Conservation (phyloP, 169 alveolate genomes). For the Plasmodium inui region DNA sequence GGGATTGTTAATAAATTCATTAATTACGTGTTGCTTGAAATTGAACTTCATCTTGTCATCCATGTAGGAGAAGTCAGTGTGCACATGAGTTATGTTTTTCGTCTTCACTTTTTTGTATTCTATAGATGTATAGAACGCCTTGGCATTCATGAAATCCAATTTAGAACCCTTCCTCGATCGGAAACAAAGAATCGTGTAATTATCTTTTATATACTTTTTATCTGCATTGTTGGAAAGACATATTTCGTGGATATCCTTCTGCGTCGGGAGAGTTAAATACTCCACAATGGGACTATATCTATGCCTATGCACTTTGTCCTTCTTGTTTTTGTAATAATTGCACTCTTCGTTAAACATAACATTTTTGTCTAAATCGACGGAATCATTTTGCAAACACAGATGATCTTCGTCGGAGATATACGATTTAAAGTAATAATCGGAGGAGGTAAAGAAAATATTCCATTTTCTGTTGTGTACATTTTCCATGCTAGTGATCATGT, state of each 20-base stretch:
- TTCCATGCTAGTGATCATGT: conserved; percentile 15
- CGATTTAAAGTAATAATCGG: conserved; percentile 36
- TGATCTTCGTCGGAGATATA: conserved; percentile 22
- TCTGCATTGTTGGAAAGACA: conserved; percentile 30
- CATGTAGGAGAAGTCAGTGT: conserved; percentile 63
- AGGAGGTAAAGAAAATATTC: conserved; percentile 27
- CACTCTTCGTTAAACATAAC: conserved; percentile 15
- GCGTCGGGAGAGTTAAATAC: conserved; percentile 36
- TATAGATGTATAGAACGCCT: conserved; percentile 52
- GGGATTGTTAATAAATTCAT: conserved; percentile 60
- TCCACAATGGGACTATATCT: conserved; percentile 23
- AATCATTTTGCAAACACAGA: background rate
- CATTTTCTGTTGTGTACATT: conserved; percentile 24
- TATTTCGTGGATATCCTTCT: conserved; percentile 41
- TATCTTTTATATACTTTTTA: conserved; percentile 12
- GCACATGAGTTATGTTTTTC: conserved; percentile 36
- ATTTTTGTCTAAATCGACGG: background rate
- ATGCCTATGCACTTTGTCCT: background rate
- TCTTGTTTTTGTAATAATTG: background rate
- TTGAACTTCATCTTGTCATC: conserved; percentile 71
- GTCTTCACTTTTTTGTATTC: conserved; percentile 25
- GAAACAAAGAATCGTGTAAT: conserved; percentile 39
- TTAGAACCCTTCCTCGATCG: conserved; percentile 1
- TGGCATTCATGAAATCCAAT: conserved; percentile 44
- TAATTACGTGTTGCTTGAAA: conserved; percentile 71